A percentile compares a stretch with the other conserved stretches of the same genome.
Evolutionary conservation across 2,329 filamentous ascomycete genomes (phyloP).

Genomic region (Phaeomoniella chlamydospora): DNA sequence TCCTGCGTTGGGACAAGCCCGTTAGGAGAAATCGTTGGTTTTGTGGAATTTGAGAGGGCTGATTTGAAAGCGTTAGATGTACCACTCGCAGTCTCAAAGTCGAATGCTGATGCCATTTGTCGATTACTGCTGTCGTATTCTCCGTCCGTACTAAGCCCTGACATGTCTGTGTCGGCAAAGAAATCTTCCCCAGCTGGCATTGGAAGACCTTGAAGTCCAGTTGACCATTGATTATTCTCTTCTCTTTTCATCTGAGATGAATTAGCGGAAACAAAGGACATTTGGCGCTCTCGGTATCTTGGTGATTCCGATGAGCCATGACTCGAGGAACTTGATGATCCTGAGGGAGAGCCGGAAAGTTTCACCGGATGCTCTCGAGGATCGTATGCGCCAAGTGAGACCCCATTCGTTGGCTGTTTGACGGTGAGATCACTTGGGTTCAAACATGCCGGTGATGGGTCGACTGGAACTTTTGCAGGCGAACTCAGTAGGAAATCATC

Average conservation of each 20-base stretch:
- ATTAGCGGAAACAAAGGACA: constrained; percentile 23
- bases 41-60: constrained; percentile 6
- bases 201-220: constrained; percentile 16
- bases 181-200: constrained; percentile 23
- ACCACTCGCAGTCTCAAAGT: constrained; percentile 32
- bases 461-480: constrained; percentile 16
- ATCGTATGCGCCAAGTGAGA: constrained; percentile 13
- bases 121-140: constrained; percentile 30
- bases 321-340: constrained; percentile 27
- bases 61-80: constrained; percentile 25
- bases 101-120: constrained; percentile 32
- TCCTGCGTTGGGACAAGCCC: constrained; percentile 4
- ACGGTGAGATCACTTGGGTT: constrained; percentile 10
- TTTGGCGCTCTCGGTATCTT: constrained; percentile 22
- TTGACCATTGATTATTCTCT: constrained; percentile 10
- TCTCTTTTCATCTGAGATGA: constrained; percentile 23
- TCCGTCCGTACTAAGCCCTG: constrained; percentile 18
- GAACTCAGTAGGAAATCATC: constrained; percentile 24
- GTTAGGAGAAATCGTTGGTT: constrained; percentile 5
- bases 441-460: constrained; percentile 14
- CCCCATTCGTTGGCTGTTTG: constrained; percentile 8
- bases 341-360: constrained; percentile 24
- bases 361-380: constrained; percentile 10
- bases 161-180: constrained; percentile 21
- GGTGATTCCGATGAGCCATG: constrained; percentile 27